Conservation (phyloP, 2,329 filamentous ascomycete species). For the Xylariales sp. region DNA sequence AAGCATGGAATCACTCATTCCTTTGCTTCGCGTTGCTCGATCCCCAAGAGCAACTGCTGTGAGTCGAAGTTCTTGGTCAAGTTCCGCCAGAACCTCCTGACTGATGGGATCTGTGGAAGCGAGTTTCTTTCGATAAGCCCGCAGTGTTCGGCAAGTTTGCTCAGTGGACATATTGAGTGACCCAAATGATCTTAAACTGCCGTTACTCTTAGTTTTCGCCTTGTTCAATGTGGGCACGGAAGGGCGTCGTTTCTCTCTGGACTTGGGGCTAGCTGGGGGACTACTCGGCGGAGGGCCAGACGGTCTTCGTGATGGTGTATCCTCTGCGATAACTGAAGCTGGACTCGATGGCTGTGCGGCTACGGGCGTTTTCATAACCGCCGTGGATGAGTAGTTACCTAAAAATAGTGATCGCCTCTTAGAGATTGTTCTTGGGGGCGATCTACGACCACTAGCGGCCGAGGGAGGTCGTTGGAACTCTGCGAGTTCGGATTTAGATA, state of each 20-base stretch:
- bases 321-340: constrained; percentile 55
- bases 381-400: constrained; percentile 53
- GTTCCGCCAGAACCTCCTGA: constrained; percentile 68
- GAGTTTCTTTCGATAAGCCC: constrained; percentile 72
- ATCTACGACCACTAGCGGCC: constrained; percentile 58
- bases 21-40: constrained; percentile 63
- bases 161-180: constrained; percentile 72
- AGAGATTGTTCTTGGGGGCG: constrained; percentile 65
- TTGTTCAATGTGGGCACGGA: constrained; percentile 64
- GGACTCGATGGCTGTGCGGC: constrained; percentile 56
- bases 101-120: constrained; percentile 66
- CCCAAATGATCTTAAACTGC: constrained; percentile 63
- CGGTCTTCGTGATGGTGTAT: constrained; percentile 61
- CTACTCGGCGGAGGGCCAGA: constrained; percentile 59
- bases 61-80: constrained; percentile 73
- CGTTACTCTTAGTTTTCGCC: constrained; percentile 62
- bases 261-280: constrained; percentile 63
- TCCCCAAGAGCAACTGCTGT: constrained; percentile 71
- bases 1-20: constrained; percentile 68
- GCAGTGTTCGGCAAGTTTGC: constrained; percentile 70
- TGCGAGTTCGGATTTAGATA: constrained; percentile 88
- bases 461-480: constrained; percentile 73
- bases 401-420: constrained; percentile 65
- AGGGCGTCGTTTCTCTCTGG: constrained; percentile 61
- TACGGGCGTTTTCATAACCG: constrained; percentile 55